Conservation (phyloP, 2,329 filamentous ascomycete genomes). For the Fusarium cyanostomum region DNA sequence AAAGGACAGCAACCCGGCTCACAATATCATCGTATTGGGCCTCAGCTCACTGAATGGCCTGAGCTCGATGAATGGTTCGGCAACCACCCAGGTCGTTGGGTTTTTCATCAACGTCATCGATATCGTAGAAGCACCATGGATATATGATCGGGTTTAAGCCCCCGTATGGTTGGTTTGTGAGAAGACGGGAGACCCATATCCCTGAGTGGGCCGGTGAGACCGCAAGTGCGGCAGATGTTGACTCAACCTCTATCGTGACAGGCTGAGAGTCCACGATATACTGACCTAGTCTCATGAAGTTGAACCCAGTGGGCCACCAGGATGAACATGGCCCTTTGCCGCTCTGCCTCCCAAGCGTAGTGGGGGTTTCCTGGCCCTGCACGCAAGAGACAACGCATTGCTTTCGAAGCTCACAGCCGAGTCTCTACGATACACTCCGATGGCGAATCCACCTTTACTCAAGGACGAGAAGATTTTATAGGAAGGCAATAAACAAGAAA, state of each 20-base stretch:
- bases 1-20: background rate
- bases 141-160: background rate
- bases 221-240: slow-evolving; percentile 7
- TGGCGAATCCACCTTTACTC: background rate
- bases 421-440: background rate
- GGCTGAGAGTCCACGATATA: background rate
- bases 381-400: slow-evolving; percentile 1
- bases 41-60: background rate
- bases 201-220: background rate
- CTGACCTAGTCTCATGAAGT: background rate
- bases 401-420: background rate
- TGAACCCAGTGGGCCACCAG: background rate
- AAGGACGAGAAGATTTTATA: background rate
- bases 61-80: background rate
- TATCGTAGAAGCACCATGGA: slow-evolving; percentile 3
- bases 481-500: background rate
- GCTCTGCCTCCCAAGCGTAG: background rate
- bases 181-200: background rate
- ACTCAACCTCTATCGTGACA: background rate
- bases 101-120: background rate
- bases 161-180: background rate
- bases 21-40: background rate
- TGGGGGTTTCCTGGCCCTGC: background rate
- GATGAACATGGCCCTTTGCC: background rate
- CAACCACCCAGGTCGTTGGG: background rate